These are phyloP conservation scores for Paecilomyces fulvus DNA, from an alignment of 2,329 filamentous ascomycete species.

Conservation along the genomic window DNA sequence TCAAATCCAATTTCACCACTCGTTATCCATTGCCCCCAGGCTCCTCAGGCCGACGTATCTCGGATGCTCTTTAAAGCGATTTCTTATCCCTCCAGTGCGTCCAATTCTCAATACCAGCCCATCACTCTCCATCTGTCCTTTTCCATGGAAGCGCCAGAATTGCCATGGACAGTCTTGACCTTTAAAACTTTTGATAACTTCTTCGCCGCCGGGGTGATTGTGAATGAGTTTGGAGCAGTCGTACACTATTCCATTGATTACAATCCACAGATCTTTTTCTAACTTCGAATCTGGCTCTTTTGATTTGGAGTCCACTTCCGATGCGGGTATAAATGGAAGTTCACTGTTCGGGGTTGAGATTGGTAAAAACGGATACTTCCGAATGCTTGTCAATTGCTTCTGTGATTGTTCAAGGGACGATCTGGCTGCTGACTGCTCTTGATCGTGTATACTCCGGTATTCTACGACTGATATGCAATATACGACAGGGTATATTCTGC, in stretches of 20 bases:
- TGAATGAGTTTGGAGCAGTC: constrained; percentile 19
- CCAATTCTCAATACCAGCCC: neutral
- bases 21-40: neutral
- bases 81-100: neutral
- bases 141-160: constrained; percentile 5
- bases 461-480: neutral
- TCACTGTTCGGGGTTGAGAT: neutral
- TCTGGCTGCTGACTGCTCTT: no score
- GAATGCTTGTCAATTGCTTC: no score
- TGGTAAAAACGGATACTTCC: no score
- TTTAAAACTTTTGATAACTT: constrained; percentile 12
- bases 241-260: constrained; percentile 22
- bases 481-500: neutral
- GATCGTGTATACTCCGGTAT: neutral
- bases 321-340: neutral
- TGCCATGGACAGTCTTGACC: constrained; percentile 26
- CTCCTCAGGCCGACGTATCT: neutral
- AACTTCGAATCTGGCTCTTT: neutral
- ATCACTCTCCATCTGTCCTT: neutral
- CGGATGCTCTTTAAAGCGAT: neutral
- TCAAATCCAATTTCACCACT: neutral
- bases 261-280: constrained; percentile 13
- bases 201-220: constrained; percentile 11
- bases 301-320: neutral
- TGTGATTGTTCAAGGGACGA: no score